Conservation (phyloP, 2,329 filamentous ascomycete genomes). For the Aspergillus nomiae region DNA sequence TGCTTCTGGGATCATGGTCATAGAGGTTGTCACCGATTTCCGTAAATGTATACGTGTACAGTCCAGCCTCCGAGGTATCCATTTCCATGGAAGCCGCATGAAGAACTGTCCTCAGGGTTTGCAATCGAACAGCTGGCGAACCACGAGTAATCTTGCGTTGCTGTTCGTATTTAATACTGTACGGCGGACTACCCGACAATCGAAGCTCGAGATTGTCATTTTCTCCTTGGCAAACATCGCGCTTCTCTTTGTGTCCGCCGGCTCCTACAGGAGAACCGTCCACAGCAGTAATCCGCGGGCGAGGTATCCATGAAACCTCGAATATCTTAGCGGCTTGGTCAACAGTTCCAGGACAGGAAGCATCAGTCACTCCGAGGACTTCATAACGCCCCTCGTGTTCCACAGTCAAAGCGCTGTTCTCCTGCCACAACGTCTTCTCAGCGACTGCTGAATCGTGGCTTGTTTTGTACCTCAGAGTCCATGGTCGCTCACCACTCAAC, state of each 20-base stretch:
- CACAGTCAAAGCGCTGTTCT: constrained; percentile 71
- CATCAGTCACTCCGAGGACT: constrained; percentile 75
- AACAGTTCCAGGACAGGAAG: constrained; percentile 77
- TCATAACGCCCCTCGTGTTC: constrained; percentile 74
- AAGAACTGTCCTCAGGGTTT: constrained; percentile 75
- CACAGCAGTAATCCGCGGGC: constrained; percentile 70
- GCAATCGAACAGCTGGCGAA: constrained; percentile 65
- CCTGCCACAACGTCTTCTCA: constrained; percentile 52
- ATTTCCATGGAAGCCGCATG: constrained; percentile 77
- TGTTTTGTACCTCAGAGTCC: constrained; percentile 74
- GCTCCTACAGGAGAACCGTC: constrained; percentile 50
- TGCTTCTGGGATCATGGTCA: constrained; percentile 68
- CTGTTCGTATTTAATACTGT: constrained; percentile 78
- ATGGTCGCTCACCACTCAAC: constrained; percentile 82
- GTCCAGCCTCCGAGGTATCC: constrained; percentile 80
- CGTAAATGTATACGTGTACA: constrained; percentile 83
- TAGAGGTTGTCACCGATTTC: constrained; percentile 86
- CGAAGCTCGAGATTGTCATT: constrained; percentile 84
- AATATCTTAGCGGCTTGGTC: constrained; percentile 75
- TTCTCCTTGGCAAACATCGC: constrained; percentile 90
- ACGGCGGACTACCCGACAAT: constrained; percentile 80
- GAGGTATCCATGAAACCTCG: constrained; percentile 79
- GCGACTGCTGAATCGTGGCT: constrained; percentile 55
- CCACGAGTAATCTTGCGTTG: constrained; percentile 70
- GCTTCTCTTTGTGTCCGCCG: constrained; percentile 65